Percentiles rank a stretch among this genome's conserved stretches.
These are phyloP conservation scores for Trichoderma guizhouense DNA, from an alignment of 2,329 filamentous ascomycete species.

Conservation along the genomic window DNA sequence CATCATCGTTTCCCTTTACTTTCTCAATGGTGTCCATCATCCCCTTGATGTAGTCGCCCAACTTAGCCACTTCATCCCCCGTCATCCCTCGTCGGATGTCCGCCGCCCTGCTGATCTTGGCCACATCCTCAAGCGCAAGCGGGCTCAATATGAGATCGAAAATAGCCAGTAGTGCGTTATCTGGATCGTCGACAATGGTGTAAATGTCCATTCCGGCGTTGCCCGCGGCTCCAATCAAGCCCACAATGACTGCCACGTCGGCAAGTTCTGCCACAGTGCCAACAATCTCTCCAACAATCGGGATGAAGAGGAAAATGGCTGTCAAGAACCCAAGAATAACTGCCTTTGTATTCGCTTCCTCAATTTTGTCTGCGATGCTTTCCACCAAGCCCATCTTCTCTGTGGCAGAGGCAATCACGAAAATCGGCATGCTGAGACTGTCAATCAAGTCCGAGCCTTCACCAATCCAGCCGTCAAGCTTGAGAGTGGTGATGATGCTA, in stretches of 20 bases:
- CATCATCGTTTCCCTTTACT: background rate
- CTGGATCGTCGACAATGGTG: background rate
- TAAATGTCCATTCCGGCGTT: constrained; percentile 3
- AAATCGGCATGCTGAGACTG: constrained; percentile 1
- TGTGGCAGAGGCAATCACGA: background rate
- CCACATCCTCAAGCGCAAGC: background rate
- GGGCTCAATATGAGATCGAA: background rate
- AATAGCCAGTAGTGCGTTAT: background rate
- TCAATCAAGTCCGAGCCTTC: background rate
- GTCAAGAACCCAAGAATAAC: background rate
- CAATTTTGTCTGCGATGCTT: background rate
- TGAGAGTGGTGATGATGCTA: background rate
- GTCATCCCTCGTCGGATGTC: background rate
- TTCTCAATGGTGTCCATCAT: background rate
- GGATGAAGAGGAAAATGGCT: constrained; percentile 5
- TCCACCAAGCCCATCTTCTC: constrained; percentile 1
- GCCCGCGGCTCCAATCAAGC: constrained; percentile 1
- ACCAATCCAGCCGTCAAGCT: background rate
- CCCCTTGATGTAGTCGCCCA: background rate
- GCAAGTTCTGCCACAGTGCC: background rate
- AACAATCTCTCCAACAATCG: background rate
- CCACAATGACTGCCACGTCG: background rate
- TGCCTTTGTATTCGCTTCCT: background rate
- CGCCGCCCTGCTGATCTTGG: background rate
- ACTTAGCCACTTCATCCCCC: constrained; percentile 1